phyloP scores from a whole-genome alignment of 1,139 yeast species.

The Lodderomyces parapsilosis region DNA sequence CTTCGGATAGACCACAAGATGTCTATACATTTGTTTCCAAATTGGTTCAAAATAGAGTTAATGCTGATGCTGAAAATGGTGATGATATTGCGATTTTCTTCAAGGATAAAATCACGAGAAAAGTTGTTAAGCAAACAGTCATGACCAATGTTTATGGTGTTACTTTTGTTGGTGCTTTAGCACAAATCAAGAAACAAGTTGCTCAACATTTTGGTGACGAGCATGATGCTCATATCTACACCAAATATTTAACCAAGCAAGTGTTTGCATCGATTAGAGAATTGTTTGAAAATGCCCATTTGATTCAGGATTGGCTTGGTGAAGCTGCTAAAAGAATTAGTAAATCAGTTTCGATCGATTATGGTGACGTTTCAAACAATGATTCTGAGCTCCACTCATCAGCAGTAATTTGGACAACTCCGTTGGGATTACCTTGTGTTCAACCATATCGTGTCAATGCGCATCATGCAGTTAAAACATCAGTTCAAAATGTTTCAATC shows the following conservation, averaged over 20 bases:
- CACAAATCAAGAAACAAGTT: slow-evolving; percentile 75
- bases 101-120: slow-evolving; percentile 70
- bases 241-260: slow-evolving; percentile 71
- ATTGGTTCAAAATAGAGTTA: slow-evolving; percentile 62
- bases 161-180: slow-evolving; percentile 89
- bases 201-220: slow-evolving; percentile 41
- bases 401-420: slow-evolving; percentile 96
- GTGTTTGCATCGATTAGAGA: slow-evolving; percentile 85
- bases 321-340: slow-evolving; percentile 81
- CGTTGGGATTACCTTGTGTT: slow-evolving; percentile 89
- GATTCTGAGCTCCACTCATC: slow-evolving; percentile 57
- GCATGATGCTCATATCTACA: slow-evolving; percentile 38
- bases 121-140: slow-evolving; percentile 93
- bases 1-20: slow-evolving; percentile 85
- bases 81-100: slow-evolving; percentile 52
- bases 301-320: slow-evolving; percentile 95
- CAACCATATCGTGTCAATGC: slow-evolving; percentile 85
- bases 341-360: slow-evolving; percentile 71
- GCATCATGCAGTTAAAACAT: slow-evolving; percentile 67
- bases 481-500: slow-evolving; percentile 79
- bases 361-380: slow-evolving; percentile 14
- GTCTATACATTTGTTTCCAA: slow-evolving; percentile 83
- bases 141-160: slow-evolving; percentile 99
- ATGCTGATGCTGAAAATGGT: slow-evolving; percentile 58
- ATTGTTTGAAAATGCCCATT: slow-evolving; percentile 88